phyloP scores from a whole-genome alignment of 306 rosid genomes.

The Cercis canadensis region DNA sequence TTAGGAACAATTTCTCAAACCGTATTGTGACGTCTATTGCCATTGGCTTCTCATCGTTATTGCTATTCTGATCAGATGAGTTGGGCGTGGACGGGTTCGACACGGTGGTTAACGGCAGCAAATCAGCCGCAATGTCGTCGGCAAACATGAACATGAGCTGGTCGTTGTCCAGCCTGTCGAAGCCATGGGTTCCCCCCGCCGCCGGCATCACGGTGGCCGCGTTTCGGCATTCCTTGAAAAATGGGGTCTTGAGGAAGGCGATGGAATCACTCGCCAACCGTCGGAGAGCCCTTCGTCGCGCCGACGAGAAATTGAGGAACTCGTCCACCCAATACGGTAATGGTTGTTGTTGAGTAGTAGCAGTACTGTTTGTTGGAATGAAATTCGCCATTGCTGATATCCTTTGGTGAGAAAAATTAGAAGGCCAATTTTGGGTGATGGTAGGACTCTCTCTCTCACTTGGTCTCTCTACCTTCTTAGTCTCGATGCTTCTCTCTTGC shows the following conservation, averaged over 20 bases:
- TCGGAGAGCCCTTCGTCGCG: slow-evolving; percentile 72
- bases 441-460: too few species aligned
- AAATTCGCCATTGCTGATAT: slow-evolving; percentile 49
- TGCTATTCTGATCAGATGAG: slow-evolving; percentile 81
- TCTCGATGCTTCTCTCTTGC: too few species aligned
- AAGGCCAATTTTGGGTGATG: slow-evolving; percentile 79
- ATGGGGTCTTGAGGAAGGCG: slow-evolving; percentile 67
- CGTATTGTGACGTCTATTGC: slow-evolving; percentile 24
- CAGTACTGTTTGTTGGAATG: slow-evolving; percentile 11
- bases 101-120: too few species aligned
- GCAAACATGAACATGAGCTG: too few species aligned
- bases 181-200: slow-evolving; percentile 18
- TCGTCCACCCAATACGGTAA: slow-evolving; percentile 72
- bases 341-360: slow-evolving; percentile 7
- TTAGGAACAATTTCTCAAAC: too few species aligned
- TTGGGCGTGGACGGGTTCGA: slow-evolving; percentile 89
- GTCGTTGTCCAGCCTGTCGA: too few species aligned
- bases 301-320: slow-evolving; percentile 81
- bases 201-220: slow-evolving; percentile 29
- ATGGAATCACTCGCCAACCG: slow-evolving; percentile 84
- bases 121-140: too few species aligned
- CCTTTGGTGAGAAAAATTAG: slow-evolving; percentile 52
- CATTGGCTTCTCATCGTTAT: slow-evolving; percentile 60
- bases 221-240: slow-evolving; percentile 44
- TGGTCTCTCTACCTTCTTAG: too few species aligned